Evolutionary conservation across 2,329 filamentous ascomycete genomes (phyloP).

Genomic region (Trichoderma koningii): DNA sequence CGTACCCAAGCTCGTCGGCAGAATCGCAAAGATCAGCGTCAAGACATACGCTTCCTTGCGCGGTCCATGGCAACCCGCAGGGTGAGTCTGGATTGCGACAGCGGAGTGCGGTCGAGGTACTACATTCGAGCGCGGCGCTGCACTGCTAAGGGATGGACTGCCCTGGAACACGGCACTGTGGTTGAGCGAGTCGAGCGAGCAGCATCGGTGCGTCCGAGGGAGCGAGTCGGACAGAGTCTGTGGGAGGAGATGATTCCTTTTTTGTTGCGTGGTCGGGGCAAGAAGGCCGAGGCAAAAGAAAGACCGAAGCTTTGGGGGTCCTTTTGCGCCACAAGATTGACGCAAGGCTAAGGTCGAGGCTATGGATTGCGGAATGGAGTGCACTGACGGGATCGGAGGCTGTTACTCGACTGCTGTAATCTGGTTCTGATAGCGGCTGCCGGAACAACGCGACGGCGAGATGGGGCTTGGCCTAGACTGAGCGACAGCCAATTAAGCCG

Average conservation of each 20-base stretch:
- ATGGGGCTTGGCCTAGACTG: slow-evolving; percentile 2
- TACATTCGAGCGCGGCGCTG: slow-evolving; percentile 49
- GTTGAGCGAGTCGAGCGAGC: slow-evolving; percentile 43
- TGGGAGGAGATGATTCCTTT: too few relatives aligned
- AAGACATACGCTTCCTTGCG: slow-evolving; percentile 58
- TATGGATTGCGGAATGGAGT: slow-evolving; percentile 11
- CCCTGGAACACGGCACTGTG: slow-evolving; percentile 41
- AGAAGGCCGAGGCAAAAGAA: slow-evolving; percentile 13
- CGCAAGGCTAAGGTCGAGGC: slow-evolving; percentile 16
- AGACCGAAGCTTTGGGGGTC: slow-evolving; percentile 19
- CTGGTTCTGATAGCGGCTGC: not conserved
- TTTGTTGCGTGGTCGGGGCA: slow-evolving; percentile 15
- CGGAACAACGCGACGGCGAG: slow-evolving; percentile 22
- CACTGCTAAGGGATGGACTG: slow-evolving; percentile 48
- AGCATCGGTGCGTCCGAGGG: slow-evolving; percentile 45
- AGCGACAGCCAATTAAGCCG: not conserved
- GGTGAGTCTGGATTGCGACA: slow-evolving; percentile 31
- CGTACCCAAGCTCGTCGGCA: not conserved
- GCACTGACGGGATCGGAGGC: not conserved
- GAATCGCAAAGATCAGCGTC: not conserved
- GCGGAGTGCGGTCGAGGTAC: slow-evolving; percentile 36
- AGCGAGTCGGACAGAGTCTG: slow-evolving; percentile 32
- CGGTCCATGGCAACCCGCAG: slow-evolving; percentile 60
- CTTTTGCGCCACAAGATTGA: slow-evolving; percentile 15
- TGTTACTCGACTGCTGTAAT: too few relatives aligned